These are phyloP conservation scores for Irpex lacteus DNA, from an alignment of 1,284 basidiomycete genomes.

Conservation along the genomic window DNA sequence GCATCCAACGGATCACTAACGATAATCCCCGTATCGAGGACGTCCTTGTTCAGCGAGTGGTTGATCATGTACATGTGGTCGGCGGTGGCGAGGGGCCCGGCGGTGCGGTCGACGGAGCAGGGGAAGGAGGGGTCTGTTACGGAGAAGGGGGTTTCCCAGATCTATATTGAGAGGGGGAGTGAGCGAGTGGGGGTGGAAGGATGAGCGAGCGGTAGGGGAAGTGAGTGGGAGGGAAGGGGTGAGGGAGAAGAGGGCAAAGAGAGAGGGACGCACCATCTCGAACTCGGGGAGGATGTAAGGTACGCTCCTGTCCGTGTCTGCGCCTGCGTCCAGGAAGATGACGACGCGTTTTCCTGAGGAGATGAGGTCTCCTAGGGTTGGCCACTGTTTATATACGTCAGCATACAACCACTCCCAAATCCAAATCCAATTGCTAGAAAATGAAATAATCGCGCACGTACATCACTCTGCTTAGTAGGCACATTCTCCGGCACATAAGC, in stretches of 20 bases:
- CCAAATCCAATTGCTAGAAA: background rate
- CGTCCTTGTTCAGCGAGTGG: constrained; percentile 47
- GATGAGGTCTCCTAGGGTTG: constrained; percentile 72
- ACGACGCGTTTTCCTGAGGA: constrained; percentile 63
- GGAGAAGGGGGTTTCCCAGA: constrained; percentile 77
- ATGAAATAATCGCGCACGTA: constrained; percentile 6
- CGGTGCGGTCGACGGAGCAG: constrained; percentile 68
- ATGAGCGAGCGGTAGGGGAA: background rate
- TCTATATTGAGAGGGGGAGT: constrained; percentile 39
- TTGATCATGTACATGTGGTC: constrained; percentile 61
- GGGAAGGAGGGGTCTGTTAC: constrained; percentile 61
- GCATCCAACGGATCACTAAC: constrained; percentile 39
- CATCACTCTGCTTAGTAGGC: constrained; percentile 43
- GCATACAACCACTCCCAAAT: background rate
- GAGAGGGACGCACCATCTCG: constrained; percentile 42
- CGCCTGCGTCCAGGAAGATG: constrained; percentile 66
- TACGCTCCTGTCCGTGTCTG: constrained; percentile 39
- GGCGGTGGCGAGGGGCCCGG: constrained; percentile 41
- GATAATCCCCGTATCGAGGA: constrained; percentile 36
- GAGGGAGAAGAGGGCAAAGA: background rate
- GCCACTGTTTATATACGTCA: constrained; percentile 47
- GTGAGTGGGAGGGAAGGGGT: constrained; percentile 31
- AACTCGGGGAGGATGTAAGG: constrained; percentile 69
- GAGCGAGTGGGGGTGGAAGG: no score
- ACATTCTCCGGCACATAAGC: constrained; percentile 54